Evolutionary conservation across 2,329 filamentous ascomycete genomes (phyloP).

Genomic region (Nothopassalora personata): DNA sequence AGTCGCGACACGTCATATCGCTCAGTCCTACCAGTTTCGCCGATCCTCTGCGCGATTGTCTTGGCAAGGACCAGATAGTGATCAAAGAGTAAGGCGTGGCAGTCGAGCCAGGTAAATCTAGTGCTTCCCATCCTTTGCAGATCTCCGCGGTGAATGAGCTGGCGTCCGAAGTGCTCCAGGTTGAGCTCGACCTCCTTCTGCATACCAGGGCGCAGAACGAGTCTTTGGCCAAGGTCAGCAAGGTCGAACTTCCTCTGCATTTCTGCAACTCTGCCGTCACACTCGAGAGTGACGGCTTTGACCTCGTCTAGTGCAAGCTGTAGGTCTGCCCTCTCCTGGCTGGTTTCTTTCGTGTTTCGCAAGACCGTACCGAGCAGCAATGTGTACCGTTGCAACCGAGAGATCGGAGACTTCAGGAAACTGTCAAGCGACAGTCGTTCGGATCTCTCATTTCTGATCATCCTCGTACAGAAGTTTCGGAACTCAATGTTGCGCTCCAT

Average conservation of each 20-base stretch:
- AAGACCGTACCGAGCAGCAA: constrained; percentile 77
- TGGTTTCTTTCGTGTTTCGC: constrained; percentile 76
- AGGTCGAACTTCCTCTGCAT: constrained; percentile 87
- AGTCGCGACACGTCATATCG: constrained; percentile 90
- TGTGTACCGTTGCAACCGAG: constrained; percentile 82
- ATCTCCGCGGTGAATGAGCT: constrained; percentile 84
- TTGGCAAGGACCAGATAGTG: constrained; percentile 95
- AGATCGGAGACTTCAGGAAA: constrained; percentile 89
- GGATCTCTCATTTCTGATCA: constrained; percentile 70
- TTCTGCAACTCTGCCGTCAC: constrained; percentile 86
- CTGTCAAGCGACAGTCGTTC: constrained; percentile 88
- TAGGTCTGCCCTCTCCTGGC: constrained; percentile 83
- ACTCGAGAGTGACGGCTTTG: constrained; percentile 80
- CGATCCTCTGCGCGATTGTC: constrained; percentile 59
- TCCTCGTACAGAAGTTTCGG: constrained; percentile 75
- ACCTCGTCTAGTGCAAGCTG: constrained; percentile 85
- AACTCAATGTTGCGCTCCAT: constrained; percentile 80
- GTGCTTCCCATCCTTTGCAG: constrained; percentile 82
- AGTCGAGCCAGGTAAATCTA: constrained; percentile 89
- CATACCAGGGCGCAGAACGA: constrained; percentile 82
- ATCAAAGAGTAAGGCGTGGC: constrained; percentile 88
- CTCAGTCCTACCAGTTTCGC: constrained; percentile 67
- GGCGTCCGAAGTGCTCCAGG: constrained; percentile 85
- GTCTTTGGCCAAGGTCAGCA: constrained; percentile 74
- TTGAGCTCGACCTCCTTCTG: constrained; percentile 77